These are phyloP conservation scores for Yarrowia sp. DNA, from an alignment of 805 yeast species.

Conservation along the genomic window DNA sequence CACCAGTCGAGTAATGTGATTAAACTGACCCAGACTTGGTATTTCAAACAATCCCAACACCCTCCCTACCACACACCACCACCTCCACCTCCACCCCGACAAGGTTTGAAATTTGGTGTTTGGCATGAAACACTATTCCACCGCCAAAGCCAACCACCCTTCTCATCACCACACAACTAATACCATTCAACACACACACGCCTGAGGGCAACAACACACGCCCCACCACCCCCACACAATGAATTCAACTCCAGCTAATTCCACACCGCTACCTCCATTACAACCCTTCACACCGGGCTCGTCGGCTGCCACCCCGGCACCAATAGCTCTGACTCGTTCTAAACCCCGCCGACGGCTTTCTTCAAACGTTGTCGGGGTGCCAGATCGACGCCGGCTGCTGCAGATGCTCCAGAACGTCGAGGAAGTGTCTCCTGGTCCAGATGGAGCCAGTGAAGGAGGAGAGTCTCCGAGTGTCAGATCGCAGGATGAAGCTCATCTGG, in stretches of 20 bases:
- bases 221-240: not conserved
- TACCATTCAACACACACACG: not conserved
- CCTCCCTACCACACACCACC: not conserved
- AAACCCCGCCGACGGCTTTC: slow-evolving; percentile 17
- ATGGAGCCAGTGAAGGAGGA: not conserved
- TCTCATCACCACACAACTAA: not conserved
- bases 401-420: slow-evolving; percentile 20
- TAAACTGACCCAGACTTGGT: too few relatives aligned
- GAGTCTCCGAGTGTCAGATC: not conserved
- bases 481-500: slow-evolving; percentile 5
- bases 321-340: slow-evolving; percentile 1
- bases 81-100: not conserved
- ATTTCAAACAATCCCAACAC: too few relatives aligned
- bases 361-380: slow-evolving; percentile 2
- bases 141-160: not conserved
- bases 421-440: slow-evolving; percentile 6
- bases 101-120: slow-evolving; percentile 1
- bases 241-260: slow-evolving; percentile 19
- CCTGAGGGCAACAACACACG: not conserved
- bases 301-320: slow-evolving; percentile 1
- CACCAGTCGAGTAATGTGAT: too few relatives aligned
- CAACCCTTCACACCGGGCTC: slow-evolving; percentile 26
- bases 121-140: not conserved
- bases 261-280: slow-evolving; percentile 24
- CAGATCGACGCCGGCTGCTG: slow-evolving; percentile 6